Conservation (phyloP, 2,329 filamentous ascomycete species). For the Pestalotiopsis sp. region DNA sequence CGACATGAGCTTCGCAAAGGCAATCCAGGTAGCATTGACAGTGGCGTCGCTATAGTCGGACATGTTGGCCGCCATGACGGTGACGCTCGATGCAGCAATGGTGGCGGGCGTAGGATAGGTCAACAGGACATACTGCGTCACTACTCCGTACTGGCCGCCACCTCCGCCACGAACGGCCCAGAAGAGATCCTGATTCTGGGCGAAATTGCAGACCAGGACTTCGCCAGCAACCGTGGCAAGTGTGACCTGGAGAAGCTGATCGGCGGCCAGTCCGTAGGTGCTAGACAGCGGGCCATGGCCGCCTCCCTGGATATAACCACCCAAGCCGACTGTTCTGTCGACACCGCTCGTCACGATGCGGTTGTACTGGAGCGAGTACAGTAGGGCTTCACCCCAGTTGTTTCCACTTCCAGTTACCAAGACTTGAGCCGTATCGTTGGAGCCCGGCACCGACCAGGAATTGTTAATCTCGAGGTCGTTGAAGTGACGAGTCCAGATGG, state of each 20-base stretch:
- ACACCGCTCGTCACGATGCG: background rate
- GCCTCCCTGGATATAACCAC: constrained; percentile 42
- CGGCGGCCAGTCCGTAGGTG: constrained; percentile 59
- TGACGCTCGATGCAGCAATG: background rate
- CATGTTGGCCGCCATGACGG: constrained; percentile 1
- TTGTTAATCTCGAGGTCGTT: constrained; percentile 19
- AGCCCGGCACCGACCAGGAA: constrained; percentile 20
- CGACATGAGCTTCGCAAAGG: background rate
- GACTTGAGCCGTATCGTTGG: constrained; percentile 20
- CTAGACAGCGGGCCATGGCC: constrained; percentile 58
- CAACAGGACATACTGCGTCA: constrained; percentile 40
- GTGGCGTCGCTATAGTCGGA: background rate
- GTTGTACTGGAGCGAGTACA: constrained; percentile 13
- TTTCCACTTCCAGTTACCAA: constrained; percentile 22
- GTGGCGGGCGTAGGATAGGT: background rate
- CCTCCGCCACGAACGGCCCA: constrained; percentile 67
- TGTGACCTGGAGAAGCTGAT: constrained; percentile 59
- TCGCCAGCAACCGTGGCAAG: constrained; percentile 56
- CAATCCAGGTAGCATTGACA: constrained; percentile 1
- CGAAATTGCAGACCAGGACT: constrained; percentile 47
- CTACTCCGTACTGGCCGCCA: constrained; percentile 60
- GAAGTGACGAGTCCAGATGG: constrained; percentile 6
- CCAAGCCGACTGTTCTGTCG: background rate
- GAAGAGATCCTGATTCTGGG: constrained; percentile 58
- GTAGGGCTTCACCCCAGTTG: constrained; percentile 21